A percentile compares a stretch with the other conserved stretches of the same genome.
Evolutionary conservation across 371 early-diverging fungal species (phyloP).

Genomic region (Mortierella sp.): DNA sequence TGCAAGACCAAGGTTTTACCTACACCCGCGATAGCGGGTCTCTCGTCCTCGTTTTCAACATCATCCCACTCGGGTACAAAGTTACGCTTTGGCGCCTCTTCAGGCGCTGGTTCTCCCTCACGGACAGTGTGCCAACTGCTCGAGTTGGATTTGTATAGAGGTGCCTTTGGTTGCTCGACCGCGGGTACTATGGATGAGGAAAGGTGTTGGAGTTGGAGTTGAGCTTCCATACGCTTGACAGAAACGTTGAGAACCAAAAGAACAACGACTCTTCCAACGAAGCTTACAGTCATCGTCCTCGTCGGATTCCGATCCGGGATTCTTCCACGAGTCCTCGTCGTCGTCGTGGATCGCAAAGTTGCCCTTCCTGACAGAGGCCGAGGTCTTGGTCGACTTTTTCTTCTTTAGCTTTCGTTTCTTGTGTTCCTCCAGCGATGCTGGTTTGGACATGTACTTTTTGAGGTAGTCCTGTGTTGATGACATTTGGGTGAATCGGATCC

Average conservation of each 20-base stretch:
- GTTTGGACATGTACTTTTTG: conserved; percentile 52
- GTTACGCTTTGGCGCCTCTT: conserved; percentile 35
- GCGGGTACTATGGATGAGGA: conserved; percentile 26
- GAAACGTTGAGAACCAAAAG: background rate
- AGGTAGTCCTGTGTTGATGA: conserved; percentile 53
- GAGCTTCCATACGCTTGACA: background rate
- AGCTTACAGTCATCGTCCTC: conserved; percentile 35
- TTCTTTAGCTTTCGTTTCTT: conserved; percentile 60
- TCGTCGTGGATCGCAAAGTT: conserved; percentile 70
- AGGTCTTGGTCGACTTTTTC: conserved; percentile 31
- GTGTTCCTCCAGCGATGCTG: conserved; percentile 54
- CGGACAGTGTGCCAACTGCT: conserved; percentile 62
- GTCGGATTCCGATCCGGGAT: conserved; percentile 30
- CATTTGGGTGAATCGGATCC: conserved; percentile 13
- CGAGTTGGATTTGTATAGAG: conserved; percentile 51
- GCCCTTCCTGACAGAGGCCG: conserved; percentile 51
- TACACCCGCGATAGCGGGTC: conserved; percentile 59
- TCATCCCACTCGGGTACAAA: conserved; percentile 56
- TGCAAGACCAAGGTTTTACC: too few species aligned
- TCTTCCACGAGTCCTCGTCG: conserved; percentile 61
- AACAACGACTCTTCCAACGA: background rate
- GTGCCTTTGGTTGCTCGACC: conserved; percentile 33
- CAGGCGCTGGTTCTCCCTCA: conserved; percentile 54
- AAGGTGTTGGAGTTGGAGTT: background rate
- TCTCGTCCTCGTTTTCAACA: conserved; percentile 62